Conservation (phyloP, 371 early-diverging fungal genomes). For the Apophysomyces ossiformis region DNA sequence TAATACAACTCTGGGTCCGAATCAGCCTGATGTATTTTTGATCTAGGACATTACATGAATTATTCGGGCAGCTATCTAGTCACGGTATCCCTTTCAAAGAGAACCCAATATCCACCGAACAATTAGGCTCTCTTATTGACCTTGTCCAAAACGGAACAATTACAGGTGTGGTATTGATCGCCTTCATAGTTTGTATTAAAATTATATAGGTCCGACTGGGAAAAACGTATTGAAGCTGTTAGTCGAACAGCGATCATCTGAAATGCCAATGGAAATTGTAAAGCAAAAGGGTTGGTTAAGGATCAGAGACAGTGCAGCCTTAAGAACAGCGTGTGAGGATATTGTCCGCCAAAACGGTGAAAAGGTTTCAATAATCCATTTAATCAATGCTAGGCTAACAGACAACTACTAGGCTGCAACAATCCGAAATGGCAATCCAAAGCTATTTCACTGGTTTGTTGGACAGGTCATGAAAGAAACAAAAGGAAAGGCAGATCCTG, state of each 20-base stretch:
- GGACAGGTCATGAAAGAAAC: slow-evolving; percentile 77
- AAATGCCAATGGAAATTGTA: slow-evolving; percentile 62
- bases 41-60: slow-evolving; percentile 78
- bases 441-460: slow-evolving; percentile 72
- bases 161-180: slow-evolving; percentile 49
- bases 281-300: slow-evolving; percentile 73
- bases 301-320: slow-evolving; percentile 50
- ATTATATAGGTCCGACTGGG: slow-evolving; percentile 59
- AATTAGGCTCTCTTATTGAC: slow-evolving; percentile 70
- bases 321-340: slow-evolving; percentile 56
- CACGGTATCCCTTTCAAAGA: slow-evolving; percentile 57
- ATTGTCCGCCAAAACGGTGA: slow-evolving; percentile 60
- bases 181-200: not conserved
- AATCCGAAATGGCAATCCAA: slow-evolving; percentile 61
- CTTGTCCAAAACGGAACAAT: slow-evolving; percentile 61
- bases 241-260: slow-evolving; percentile 58
- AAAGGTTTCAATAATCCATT: slow-evolving; percentile 43
- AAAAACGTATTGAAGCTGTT: slow-evolving; percentile 71
- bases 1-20: slow-evolving; percentile 27
- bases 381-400: not conserved
- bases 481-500: slow-evolving; percentile 76
- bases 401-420: slow-evolving; percentile 43
- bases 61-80: slow-evolving; percentile 75
- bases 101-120: slow-evolving; percentile 61
- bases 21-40: slow-evolving; percentile 4